Evolutionary conservation across 2,329 filamentous ascomycete genomes (phyloP).

Genomic region (Fonsecaea multimorphosa): DNA sequence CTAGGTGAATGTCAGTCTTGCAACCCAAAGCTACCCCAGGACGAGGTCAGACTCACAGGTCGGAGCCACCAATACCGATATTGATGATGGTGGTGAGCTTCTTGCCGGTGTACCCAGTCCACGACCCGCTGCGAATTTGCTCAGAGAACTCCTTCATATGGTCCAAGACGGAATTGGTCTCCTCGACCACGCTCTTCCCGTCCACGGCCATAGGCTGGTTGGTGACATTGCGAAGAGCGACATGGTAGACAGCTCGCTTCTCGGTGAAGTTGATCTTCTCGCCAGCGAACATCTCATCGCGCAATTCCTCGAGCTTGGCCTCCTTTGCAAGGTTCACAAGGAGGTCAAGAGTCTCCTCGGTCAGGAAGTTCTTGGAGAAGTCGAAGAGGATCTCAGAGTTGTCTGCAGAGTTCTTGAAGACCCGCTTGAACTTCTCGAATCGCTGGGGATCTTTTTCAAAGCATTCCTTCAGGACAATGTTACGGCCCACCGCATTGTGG

Average conservation of each 20-base stretch:
- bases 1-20: constrained; percentile 53
- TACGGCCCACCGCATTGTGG: constrained; percentile 82
- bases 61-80: constrained; percentile 96
- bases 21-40: background rate
- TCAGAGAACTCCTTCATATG: constrained; percentile 99
- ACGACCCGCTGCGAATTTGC: constrained; percentile 89
- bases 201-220: constrained; percentile 84
- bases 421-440: constrained; percentile 88
- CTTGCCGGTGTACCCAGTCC: constrained; percentile 98
- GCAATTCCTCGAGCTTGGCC: constrained; percentile 87
- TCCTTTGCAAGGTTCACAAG: constrained; percentile 90
- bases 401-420: constrained; percentile 79
- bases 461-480: constrained; percentile 89
- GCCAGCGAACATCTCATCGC: constrained; percentile 95
- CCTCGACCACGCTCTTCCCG: constrained; percentile 91
- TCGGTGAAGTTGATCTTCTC: constrained; percentile 99
- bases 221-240: constrained; percentile 87
- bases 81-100: constrained; percentile 96
- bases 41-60: constrained; percentile 73
- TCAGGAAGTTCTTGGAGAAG: constrained; percentile 98
- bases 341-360: constrained; percentile 85
- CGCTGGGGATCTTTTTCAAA: constrained; percentile 87
- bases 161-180: constrained; percentile 85
- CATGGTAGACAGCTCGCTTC: constrained; percentile 92
- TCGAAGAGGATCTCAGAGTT: constrained; percentile 91